phyloP scores from a whole-genome alignment of 1,284 basidiomycete species.

The Ceratobasidium papillatum region DNA sequence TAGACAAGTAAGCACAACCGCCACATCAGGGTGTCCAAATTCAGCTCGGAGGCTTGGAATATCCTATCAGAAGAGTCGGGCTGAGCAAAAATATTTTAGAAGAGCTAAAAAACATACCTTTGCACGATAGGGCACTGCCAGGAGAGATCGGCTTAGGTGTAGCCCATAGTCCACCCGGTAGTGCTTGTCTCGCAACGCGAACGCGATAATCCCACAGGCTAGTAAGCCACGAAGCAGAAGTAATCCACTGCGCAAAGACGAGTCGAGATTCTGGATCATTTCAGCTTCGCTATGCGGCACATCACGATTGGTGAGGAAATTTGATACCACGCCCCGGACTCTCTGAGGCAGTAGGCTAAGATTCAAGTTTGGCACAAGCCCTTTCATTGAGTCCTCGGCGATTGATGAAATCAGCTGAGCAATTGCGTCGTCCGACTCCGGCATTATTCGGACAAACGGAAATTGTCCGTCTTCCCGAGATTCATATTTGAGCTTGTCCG shows the following conservation, averaged over 20 bases:
- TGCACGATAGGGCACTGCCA: constrained; percentile 64
- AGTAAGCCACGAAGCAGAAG: constrained; percentile 59
- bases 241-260: constrained; percentile 51
- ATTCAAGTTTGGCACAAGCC: constrained; percentile 43
- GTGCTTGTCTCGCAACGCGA: constrained; percentile 56
- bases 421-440: constrained; percentile 47
- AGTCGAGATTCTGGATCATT: neutral
- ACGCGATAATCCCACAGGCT: constrained; percentile 55
- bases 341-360: neutral
- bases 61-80: constrained; percentile 49
- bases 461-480: constrained; percentile 46
- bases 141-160: constrained; percentile 55
- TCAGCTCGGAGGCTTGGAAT: constrained; percentile 60
- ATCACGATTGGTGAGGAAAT: constrained; percentile 14
- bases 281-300: neutral
- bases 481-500: neutral
- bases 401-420: constrained; percentile 46
- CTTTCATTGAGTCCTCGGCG: constrained; percentile 49
- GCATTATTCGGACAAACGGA: constrained; percentile 51
- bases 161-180: constrained; percentile 66
- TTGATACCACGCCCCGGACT: neutral
- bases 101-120: constrained; percentile 48
- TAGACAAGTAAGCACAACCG: constrained; percentile 60
- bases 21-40: constrained; percentile 65
- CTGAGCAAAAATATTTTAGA: neutral